Evolutionary conservation across 2,329 filamentous ascomycete genomes (phyloP), one percentile per base, ranked within the genome.

Genomic region (Immersiporthe knoxdaviesiana): DNA sequence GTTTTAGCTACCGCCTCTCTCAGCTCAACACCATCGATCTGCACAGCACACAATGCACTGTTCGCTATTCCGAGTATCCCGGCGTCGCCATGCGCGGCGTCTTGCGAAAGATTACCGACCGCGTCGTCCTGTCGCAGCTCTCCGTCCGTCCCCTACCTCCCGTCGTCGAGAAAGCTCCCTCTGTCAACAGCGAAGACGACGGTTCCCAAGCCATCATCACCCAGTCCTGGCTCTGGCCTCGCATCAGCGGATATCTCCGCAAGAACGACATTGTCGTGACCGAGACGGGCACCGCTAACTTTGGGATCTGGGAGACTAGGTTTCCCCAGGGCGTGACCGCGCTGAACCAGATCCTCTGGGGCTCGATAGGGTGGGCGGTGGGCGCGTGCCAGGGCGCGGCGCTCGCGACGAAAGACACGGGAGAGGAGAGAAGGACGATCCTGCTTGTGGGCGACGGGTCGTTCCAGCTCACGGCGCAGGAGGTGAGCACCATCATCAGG

Each of bases 371-470:
- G 30, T 89, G 86, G 85, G 86, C 86, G 5, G 85, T 88, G 24
- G 85, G 85, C 69, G 86, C 87, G 27, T 83, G 82, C 44, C 86
- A 88, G 74, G 86, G 86, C 44, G 93, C 92, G 24, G 92, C 91
- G 0, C 83, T 96, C 14, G 94, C 92, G 0, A 88, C 89, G 0
- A 90, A 89, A 74, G 93, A 96, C 76, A 80, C 81, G 50, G 83
- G 82, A 5, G 78, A 79, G 44, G 83, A 87, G 64, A 81, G 88
- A 35, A 84, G 94, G 70, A 93, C 91, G 0, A 90, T 97, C 60
- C 84, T 97, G 50, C 94, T 97, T 76, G 92, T 94, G n/a, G 94
- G 94, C 32, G 94, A 97, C 75, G 94, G 94, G 37, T 93, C 90
- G 68, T 90, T 97, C 79, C 93, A 97, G 78, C 84, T 97, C 69